A percentile compares a stretch with the other conserved stretches of the same genome.
Evolutionary conservation across 129 eudicot genomes (phyloP).

Genomic region (Flaveria robusta): DNA sequence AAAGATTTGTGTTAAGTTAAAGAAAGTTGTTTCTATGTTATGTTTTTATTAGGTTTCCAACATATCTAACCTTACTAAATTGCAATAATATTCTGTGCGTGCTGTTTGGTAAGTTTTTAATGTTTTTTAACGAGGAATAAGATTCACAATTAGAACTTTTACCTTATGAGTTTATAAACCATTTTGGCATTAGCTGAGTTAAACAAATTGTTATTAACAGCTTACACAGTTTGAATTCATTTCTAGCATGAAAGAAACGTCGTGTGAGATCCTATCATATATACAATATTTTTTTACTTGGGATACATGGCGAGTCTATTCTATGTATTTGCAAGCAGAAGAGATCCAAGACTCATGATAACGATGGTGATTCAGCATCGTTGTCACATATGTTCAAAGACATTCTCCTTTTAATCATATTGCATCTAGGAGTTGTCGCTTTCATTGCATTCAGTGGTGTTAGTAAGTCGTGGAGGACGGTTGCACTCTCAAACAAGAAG

Average conservation of each 20-base stretch:
- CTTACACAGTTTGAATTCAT: background rate
- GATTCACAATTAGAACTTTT: background rate
- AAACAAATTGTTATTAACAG: background rate
- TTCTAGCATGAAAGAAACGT: background rate
- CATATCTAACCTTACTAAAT: background rate
- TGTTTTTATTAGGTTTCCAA: background rate
- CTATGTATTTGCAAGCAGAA: background rate
- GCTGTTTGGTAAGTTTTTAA: background rate
- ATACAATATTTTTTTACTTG: background rate
- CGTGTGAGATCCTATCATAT: background rate
- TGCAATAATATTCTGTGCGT: background rate
- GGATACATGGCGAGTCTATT: background rate
- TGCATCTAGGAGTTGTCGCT: constrained; percentile 21
- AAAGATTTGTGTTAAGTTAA: background rate
- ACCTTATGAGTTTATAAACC: background rate
- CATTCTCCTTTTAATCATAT: constrained; percentile 1
- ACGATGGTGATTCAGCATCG: background rate
- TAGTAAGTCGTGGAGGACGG: constrained; percentile 25
- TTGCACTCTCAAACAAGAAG: background rate
- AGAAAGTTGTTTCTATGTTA: background rate
- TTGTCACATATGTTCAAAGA: constrained; percentile 18
- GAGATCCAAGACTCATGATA: background rate
- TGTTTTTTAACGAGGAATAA: background rate
- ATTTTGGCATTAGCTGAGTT: background rate
- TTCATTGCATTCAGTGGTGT: constrained; percentile 24